Conservation (phyloP, 306 rosid genomes). For the Trifolium dubium region DNA sequence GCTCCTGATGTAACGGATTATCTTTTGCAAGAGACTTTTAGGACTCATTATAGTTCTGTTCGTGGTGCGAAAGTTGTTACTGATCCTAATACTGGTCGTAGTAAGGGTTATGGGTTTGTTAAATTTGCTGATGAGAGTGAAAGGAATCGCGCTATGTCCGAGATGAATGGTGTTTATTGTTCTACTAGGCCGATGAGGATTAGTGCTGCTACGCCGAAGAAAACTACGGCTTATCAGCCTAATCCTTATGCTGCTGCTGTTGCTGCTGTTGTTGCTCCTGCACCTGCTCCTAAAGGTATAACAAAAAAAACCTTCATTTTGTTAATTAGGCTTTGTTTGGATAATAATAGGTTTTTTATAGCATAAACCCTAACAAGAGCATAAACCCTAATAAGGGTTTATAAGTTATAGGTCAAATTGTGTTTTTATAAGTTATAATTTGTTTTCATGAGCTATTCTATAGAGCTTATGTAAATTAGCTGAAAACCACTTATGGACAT, state of each 20-base stretch:
- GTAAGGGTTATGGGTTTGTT: constrained; percentile 93
- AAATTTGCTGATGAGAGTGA: constrained; percentile 84
- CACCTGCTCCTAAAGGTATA: constrained; percentile 57
- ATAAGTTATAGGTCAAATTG: neutral
- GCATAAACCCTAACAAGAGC: no score
- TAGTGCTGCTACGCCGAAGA: constrained; percentile 91
- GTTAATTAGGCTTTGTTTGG: neutral
- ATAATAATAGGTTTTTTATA: neutral
- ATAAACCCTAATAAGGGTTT: neutral
- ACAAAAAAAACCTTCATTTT: neutral
- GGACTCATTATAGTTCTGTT: constrained; percentile 70
- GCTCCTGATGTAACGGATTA: constrained; percentile 96
- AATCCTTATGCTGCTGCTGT: constrained; percentile 46
- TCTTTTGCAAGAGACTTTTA: constrained; percentile 79
- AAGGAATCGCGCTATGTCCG: constrained; percentile 85
- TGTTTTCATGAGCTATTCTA: neutral
- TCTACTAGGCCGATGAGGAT: constrained; percentile 92
- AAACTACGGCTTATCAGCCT: constrained; percentile 67
- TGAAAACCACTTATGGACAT: neutral
- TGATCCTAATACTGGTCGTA: constrained; percentile 80
- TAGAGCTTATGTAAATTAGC: neutral
- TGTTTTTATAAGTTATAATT: neutral
- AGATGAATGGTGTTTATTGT: constrained; percentile 94
- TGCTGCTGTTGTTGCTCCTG: constrained; percentile 31
- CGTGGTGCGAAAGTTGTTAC: constrained; percentile 93